A percentile compares a stretch with the other conserved stretches of the same genome.
phyloP scores from a whole-genome alignment of 1,284 basidiomycete genomes.

The Microstroma glucosiphilum region DNA sequence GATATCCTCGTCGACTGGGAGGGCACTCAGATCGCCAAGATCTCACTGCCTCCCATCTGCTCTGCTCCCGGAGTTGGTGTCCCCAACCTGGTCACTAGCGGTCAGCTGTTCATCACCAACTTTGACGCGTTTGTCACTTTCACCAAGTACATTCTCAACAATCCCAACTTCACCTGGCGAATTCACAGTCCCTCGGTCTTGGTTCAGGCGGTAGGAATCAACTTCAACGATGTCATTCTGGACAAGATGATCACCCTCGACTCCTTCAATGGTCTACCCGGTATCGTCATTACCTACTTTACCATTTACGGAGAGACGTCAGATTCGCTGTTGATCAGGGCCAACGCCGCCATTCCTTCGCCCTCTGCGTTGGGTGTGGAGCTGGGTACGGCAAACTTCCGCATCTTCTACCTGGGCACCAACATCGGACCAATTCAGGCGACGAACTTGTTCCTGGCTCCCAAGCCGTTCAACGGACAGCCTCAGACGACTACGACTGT shows the following conservation, averaged over 20 bases:
- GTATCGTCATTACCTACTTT: slow-evolving; percentile 63
- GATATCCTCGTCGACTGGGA: slow-evolving; percentile 61
- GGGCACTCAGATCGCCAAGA: slow-evolving; percentile 63
- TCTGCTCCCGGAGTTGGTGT: slow-evolving; percentile 64
- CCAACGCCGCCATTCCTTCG: slow-evolving; percentile 64
- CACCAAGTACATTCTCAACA: slow-evolving; percentile 64
- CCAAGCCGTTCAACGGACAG: slow-evolving; percentile 41
- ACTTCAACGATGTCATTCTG: slow-evolving; percentile 64
- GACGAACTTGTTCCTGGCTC: slow-evolving; percentile 57
- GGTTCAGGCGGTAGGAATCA: slow-evolving; percentile 63
- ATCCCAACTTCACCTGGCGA: slow-evolving; percentile 65
- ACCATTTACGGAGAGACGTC: slow-evolving; percentile 57
- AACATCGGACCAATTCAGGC: slow-evolving; percentile 54
- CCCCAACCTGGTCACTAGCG: slow-evolving; percentile 59
- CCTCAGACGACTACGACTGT: slow-evolving; percentile 52
- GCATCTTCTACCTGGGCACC: slow-evolving; percentile 53
- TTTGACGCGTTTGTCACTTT: slow-evolving; percentile 60
- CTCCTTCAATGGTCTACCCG: slow-evolving; percentile 65
- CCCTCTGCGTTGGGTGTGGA: slow-evolving; percentile 66
- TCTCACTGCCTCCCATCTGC: slow-evolving; percentile 65
- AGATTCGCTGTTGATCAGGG: slow-evolving; percentile 66
- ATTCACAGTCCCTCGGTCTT: slow-evolving; percentile 63
- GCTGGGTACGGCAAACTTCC: slow-evolving; percentile 65
- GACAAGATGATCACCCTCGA: slow-evolving; percentile 64
- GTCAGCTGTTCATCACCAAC: slow-evolving; percentile 47